phyloP scores from a whole-genome alignment of 192 early-diverging fungal species.

The Backusella parvicylindrica region DNA sequence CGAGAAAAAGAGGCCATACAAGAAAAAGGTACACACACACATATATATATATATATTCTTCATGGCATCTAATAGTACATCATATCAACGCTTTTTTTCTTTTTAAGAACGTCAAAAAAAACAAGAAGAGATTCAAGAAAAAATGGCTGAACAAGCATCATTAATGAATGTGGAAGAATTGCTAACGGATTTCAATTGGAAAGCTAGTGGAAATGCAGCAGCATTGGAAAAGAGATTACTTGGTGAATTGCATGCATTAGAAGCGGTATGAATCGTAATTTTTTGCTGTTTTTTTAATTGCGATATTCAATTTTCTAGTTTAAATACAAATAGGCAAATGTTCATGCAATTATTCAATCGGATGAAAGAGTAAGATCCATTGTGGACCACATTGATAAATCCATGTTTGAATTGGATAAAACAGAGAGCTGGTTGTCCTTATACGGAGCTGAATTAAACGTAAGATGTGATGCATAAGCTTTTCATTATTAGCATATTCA shows the following conservation, averaged over 20 bases:
- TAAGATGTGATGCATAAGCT: constrained; percentile 22
- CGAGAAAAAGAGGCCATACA: constrained; percentile 4
- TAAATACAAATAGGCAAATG: constrained; percentile 63
- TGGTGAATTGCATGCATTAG: constrained; percentile 82
- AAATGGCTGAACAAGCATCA: constrained; percentile 59
- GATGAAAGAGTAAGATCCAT: constrained; percentile 82
- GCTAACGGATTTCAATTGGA: constrained; percentile 84
- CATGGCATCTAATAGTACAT: too few species aligned
- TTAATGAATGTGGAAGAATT: constrained; percentile 77
- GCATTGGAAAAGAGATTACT: constrained; percentile 82
- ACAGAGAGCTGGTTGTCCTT: constrained; percentile 87
- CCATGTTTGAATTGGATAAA: constrained; percentile 73
- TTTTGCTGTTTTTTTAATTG: too few species aligned
- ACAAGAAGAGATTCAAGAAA: constrained; percentile 22
- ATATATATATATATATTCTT: too few species aligned
- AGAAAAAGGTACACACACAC: constrained; percentile 11
- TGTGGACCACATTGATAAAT: constrained; percentile 79
- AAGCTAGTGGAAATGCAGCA: constrained; percentile 82
- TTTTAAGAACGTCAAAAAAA: constrained; percentile 20
- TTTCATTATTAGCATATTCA: neutral
- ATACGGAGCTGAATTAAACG: constrained; percentile 85
- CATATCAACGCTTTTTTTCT: too few species aligned
- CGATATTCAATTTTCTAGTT: neutral
- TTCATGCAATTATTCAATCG: constrained; percentile 91
- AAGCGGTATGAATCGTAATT: too few species aligned